These are phyloP conservation scores for Metschnikowia borealis DNA, from an alignment of 805 yeast species.

Conservation along the genomic window DNA sequence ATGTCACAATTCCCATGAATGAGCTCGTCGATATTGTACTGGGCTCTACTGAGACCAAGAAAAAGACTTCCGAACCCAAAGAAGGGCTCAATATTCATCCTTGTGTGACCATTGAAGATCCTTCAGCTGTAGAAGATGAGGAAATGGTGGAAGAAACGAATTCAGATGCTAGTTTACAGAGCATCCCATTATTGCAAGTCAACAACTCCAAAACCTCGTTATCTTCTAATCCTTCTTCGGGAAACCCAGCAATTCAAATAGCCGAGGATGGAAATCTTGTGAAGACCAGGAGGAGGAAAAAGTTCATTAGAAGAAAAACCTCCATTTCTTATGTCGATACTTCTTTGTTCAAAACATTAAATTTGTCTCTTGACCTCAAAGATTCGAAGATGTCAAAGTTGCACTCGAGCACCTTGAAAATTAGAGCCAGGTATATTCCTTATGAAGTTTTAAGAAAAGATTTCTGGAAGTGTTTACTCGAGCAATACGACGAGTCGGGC, in stretches of 20 bases:
- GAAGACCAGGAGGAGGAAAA: constrained; percentile 25
- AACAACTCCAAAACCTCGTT: constrained; percentile 6
- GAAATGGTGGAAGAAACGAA: neutral
- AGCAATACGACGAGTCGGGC: constrained; percentile 42
- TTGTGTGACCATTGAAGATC: neutral
- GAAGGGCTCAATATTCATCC: neutral
- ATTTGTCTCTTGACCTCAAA: constrained; percentile 31
- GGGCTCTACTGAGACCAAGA: neutral
- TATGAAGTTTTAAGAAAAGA: constrained; percentile 60
- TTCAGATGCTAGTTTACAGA: neutral
- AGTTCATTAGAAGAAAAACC: constrained; percentile 29
- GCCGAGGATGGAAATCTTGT: constrained; percentile 31
- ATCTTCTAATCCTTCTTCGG: constrained; percentile 7
- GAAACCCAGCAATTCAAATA: constrained; percentile 19
- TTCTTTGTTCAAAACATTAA: constrained; percentile 40
- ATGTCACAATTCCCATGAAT: constrained; percentile 51
- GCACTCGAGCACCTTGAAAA: constrained; percentile 50
- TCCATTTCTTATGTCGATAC: constrained; percentile 33
- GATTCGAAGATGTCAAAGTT: constrained; percentile 31
- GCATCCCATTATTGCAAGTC: neutral
- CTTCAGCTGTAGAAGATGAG: neutral
- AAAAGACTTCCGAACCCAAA: constrained; percentile 22
- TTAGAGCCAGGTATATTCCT: constrained; percentile 63
- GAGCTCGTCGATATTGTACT: constrained; percentile 37
- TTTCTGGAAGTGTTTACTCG: constrained; percentile 65